Evolutionary conservation across 768 basidiomycete genomes (phyloP).

Genomic region (Lactarius vividus): DNA sequence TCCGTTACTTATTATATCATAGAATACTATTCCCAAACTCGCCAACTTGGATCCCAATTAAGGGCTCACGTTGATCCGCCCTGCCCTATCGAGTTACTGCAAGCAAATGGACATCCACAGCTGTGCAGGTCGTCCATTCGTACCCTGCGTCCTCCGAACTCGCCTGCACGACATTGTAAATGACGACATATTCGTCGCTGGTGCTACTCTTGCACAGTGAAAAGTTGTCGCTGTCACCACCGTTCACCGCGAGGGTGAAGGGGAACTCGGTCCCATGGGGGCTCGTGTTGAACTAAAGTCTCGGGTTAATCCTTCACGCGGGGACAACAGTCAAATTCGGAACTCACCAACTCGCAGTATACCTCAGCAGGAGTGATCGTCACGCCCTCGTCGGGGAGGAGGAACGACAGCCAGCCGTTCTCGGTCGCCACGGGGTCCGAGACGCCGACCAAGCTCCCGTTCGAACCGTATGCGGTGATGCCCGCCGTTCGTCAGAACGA

Average conservation of each 20-base stretch:
- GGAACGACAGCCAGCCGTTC: conserved; percentile 4
- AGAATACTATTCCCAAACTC: background rate
- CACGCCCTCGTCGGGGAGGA: background rate
- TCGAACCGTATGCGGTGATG: conserved; percentile 4
- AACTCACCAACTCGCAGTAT: conserved; percentile 15
- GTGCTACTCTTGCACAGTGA: background rate
- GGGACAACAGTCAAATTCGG: too few species aligned
- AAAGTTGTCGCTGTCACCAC: conserved; percentile 8
- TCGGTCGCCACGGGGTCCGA: background rate
- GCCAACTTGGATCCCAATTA: background rate
- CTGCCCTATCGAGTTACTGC: background rate
- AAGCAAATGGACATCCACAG: background rate
- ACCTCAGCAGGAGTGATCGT: background rate
- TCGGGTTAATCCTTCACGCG: background rate
- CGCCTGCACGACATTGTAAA: background rate
- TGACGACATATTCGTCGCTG: conserved; percentile 1
- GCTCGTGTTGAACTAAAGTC: conserved; percentile 11
- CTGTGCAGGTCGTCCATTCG: background rate
- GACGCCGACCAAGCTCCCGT: background rate
- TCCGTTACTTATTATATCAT: background rate
- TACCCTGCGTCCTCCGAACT: background rate
- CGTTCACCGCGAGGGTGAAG: background rate
- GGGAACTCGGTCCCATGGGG: conserved; percentile 8
- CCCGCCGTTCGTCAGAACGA: conserved; percentile 4
- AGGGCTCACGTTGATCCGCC: background rate